Conservation (phyloP, 176 grass and related monocot species). For the Ensete ventricosum region DNA sequence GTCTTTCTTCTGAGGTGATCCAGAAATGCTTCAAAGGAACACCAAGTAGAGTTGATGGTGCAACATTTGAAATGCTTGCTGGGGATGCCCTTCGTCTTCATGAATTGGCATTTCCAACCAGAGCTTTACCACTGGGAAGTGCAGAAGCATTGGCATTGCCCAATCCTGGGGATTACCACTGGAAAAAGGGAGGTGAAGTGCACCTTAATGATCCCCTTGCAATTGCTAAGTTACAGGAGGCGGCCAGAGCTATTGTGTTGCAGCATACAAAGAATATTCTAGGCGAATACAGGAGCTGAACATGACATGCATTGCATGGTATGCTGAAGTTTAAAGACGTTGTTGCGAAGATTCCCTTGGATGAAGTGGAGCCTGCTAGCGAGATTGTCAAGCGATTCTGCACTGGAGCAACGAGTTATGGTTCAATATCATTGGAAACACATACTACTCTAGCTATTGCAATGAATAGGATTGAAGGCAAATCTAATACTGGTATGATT, state of each 20-base stretch:
- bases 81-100: slow-evolving; percentile 80
- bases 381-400: slow-evolving; percentile 89
- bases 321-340: slow-evolving; percentile 92
- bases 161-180: slow-evolving; percentile 90
- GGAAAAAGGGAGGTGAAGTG: slow-evolving; percentile 94
- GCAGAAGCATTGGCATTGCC: slow-evolving; percentile 74
- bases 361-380: slow-evolving; percentile 82
- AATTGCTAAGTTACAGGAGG: slow-evolving; percentile 95
- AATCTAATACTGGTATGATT: slow-evolving; percentile 93
- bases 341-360: slow-evolving; percentile 57
- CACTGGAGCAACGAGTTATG: slow-evolving; percentile 99
- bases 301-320: slow-evolving; percentile 79
- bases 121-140: slow-evolving; percentile 58
- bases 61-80: slow-evolving; percentile 93
- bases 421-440: slow-evolving; percentile 95
- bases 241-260: slow-evolving; percentile 73
- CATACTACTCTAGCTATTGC: slow-evolving; percentile 92
- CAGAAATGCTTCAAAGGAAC: slow-evolving; percentile 84
- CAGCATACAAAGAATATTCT: slow-evolving; percentile 90
- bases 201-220: slow-evolving; percentile 96
- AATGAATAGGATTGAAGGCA: slow-evolving; percentile 96
- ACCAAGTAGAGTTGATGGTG: slow-evolving; percentile 85
- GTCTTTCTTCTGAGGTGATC: slow-evolving; percentile 77
- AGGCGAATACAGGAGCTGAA: slow-evolving; percentile 90
- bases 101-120: slow-evolving; percentile 79